Evolutionary conservation across 768 basidiomycete species (phyloP).

Genomic region (Sporobolomyces pararoseus): DNA sequence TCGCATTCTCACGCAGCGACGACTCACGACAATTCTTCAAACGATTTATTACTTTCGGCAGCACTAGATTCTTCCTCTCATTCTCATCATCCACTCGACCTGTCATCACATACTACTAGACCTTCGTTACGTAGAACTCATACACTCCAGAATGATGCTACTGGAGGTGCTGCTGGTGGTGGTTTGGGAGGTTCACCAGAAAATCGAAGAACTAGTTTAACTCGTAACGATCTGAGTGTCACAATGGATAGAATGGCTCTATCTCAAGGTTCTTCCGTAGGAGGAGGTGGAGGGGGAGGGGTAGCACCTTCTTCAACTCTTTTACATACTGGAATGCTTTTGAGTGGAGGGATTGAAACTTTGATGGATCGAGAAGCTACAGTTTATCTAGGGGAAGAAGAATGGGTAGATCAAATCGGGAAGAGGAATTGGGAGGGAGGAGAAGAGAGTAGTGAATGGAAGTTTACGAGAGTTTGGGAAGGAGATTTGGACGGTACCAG

Average conservation of each 20-base stretch:
- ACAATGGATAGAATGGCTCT: constrained; percentile 68
- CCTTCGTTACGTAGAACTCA: background rate
- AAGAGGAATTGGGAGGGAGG: background rate
- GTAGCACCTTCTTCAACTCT: background rate
- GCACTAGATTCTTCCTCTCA: background rate
- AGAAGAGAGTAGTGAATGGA: constrained; percentile 33
- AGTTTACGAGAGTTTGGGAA: constrained; percentile 46
- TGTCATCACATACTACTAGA: background rate
- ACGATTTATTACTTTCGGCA: background rate
- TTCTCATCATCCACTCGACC: background rate
- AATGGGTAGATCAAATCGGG: background rate
- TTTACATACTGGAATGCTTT: background rate
- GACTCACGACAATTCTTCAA: background rate
- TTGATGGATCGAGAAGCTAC: constrained; percentile 22
- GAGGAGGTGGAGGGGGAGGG: constrained; percentile 54
- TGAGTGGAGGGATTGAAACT: background rate
- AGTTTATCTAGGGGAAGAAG: constrained; percentile 10
- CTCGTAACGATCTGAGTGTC: constrained; percentile 52
- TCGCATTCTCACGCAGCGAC: background rate
- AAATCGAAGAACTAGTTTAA: constrained; percentile 17
- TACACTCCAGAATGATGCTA: background rate
- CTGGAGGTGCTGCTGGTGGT: too few relatives aligned
- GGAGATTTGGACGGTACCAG: constrained; percentile 12
- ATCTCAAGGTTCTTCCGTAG: constrained; percentile 16
- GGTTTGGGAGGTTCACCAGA: too few relatives aligned